Evolutionary conservation across 768 basidiomycete genomes (phyloP).

Genomic region (Pisolithus microcarpus): DNA sequence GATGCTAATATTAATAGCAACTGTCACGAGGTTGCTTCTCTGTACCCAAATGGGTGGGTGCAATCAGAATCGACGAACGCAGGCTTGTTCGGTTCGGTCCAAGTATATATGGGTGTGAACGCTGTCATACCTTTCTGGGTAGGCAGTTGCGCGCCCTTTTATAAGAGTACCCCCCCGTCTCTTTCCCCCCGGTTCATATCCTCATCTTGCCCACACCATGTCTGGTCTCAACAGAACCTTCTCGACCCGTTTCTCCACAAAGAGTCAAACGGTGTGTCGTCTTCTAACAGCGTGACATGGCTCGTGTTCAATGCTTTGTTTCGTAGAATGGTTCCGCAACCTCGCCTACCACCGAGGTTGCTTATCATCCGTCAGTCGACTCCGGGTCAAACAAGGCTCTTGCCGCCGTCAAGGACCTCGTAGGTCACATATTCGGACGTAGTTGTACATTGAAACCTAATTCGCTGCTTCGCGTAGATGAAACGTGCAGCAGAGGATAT

Average conservation of each 20-base stretch:
- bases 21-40: not conserved
- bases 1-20: too few species aligned
- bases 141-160: conserved; percentile 6
- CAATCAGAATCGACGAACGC: not conserved
- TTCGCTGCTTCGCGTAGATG: conserved; percentile 9
- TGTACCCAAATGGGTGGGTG: not conserved
- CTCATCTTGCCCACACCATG: conserved; percentile 12
- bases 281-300: not conserved
- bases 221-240: conserved; percentile 23
- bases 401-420: conserved; percentile 24
- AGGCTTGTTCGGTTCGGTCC: conserved; percentile 17
- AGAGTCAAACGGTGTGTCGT: conserved; percentile 18
- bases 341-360: conserved; percentile 7
- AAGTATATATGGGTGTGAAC: conserved; percentile 5
- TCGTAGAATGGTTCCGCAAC: conserved; percentile 7
- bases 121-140: conserved; percentile 14
- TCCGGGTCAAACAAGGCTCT: conserved; percentile 18
- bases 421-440: not conserved
- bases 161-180: conserved; percentile 17
- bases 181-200: not conserved
- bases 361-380: conserved; percentile 9
- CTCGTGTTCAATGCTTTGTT: not conserved
- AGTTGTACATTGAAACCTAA: not conserved
- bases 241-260: conserved; percentile 25
- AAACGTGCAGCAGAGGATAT: conserved; percentile 26